Evolutionary conservation across 345 rosid species (phyloP), one percentile per base, ranked within the genome.

Genomic region (Combretum micranthum): DNA sequence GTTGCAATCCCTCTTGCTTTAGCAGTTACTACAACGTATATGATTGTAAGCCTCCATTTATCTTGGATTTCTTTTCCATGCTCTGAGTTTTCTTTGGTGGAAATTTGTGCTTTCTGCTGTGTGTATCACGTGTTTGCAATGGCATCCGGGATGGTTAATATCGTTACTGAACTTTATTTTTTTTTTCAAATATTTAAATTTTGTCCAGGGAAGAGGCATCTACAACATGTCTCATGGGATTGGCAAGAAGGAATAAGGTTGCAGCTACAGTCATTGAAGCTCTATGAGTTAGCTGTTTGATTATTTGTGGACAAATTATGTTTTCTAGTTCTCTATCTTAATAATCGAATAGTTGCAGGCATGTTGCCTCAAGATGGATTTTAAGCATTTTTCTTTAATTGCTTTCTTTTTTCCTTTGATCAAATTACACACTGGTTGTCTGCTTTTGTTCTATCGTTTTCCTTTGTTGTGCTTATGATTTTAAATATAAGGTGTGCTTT

Each of bases 1-100:
- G 76, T 75, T 46, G 74, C 83, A 60, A 72, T 75, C 47, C 83
- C 80, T 15, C 0, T 59, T 18, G 76, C 78, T 15, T 67, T 79
- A 50, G 74, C 78, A 4, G 78, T 53, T 17, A 53, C 56, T 39
- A 2, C 80, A 20, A 11, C 70, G 13, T 78, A 15, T 52, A 68
- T 75, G 52, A 75, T 75, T 44, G 83, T 78, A 59, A 75, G 80
- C 72, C 17, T 18, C 22, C 12, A 32, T 44, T 13, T 12, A 12
- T 32, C 4, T 22, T 26, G 6, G 17, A 17, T 18, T 16, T 20
- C n/a, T 60, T 17, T 13, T n/a, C n/a, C 19, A 6, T 48, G 37
- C 21, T 18, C 20, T 18, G 9, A 32, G 23, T 42, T 25, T 15
- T 0, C 12, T 15, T 0, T 20, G 39, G 16, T 59, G 16, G 45